Conservation (phyloP, 192 early-diverging fungal species). For the Geranomyces variabilis region DNA sequence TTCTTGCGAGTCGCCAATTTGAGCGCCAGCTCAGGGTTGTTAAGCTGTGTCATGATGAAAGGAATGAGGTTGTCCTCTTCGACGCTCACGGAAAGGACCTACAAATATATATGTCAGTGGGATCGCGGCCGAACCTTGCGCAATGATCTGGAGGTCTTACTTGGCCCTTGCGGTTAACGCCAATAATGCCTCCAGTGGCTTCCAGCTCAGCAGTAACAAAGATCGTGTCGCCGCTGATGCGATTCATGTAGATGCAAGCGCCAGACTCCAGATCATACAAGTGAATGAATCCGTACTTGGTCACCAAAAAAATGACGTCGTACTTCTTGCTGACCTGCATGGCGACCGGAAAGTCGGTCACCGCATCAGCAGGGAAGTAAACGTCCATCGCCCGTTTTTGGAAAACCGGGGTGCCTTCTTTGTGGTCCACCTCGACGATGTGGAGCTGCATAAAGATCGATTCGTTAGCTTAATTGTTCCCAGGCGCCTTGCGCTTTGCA, state of each 20-base stretch:
- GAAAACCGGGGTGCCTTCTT: conserved; percentile 87
- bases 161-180: conserved; percentile 95
- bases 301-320: conserved; percentile 92
- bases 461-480: too few species aligned
- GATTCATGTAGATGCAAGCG: conserved; percentile 95
- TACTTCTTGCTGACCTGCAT: conserved; percentile 96
- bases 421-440: conserved; percentile 95
- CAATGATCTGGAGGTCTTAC: conserved; percentile 29
- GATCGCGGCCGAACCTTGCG: neutral
- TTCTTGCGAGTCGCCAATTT: conserved; percentile 86
- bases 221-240: conserved; percentile 97
- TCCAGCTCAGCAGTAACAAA: conserved; percentile 95
- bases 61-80: conserved; percentile 90
- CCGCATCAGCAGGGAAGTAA: conserved; percentile 96
- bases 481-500: neutral
- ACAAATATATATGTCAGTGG: conserved; percentile 15
- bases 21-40: conserved; percentile 89
- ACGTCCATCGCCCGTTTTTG: conserved; percentile 90
- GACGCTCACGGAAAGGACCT: conserved; percentile 92
- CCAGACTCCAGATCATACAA: conserved; percentile 95
- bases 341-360: conserved; percentile 92
- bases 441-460: conserved; percentile 67
- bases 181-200: conserved; percentile 84
- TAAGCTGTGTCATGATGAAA: conserved; percentile 81
- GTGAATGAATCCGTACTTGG: conserved; percentile 98